A percentile compares a stretch with the other conserved stretches of the same genome.
Evolutionary conservation across 78 protist genomes (phyloP).

Genomic region (Dictyostelium firmibasis): DNA sequence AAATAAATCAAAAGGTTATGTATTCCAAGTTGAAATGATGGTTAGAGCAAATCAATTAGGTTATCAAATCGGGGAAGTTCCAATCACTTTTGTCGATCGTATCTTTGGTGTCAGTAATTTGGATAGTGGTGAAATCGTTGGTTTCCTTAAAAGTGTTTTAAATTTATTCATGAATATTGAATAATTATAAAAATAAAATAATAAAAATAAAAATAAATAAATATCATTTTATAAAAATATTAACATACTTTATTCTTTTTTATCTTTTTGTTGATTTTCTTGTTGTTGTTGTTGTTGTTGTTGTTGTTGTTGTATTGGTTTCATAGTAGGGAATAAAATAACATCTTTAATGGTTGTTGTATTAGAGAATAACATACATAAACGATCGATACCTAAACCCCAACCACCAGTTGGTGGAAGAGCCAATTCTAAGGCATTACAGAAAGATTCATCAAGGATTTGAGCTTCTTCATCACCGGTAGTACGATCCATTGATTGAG

Average conservation of each 20-base stretch:
- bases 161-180: conserved; percentile 59
- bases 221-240: too few relatives aligned
- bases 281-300: not conserved
- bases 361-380: conserved; percentile 97
- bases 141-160: conserved; percentile 79
- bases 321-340: conserved; percentile 99
- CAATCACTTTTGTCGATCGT: conserved; percentile 96
- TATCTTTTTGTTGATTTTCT: not conserved
- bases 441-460: conserved; percentile 95
- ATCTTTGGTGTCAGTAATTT: conserved; percentile 92
- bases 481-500: conserved; percentile 89
- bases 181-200: not conserved
- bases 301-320: conserved; percentile 67
- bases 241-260: not conserved
- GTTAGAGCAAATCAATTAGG: conserved; percentile 85
- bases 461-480: conserved; percentile 98
- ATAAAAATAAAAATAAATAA: not conserved
- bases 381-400: conserved; percentile 99
- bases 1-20: conserved; percentile 89
- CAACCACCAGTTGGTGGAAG: conserved; percentile 99
- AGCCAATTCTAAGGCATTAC: conserved; percentile 97
- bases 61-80: conserved; percentile 90
- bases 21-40: conserved; percentile 96
- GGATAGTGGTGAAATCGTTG: conserved; percentile 80
- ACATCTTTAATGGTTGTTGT: conserved; percentile 98